Evolutionary conservation across 2,329 filamentous ascomycete genomes (phyloP).

Genomic region (Neopestalotiopsis clavispora): DNA sequence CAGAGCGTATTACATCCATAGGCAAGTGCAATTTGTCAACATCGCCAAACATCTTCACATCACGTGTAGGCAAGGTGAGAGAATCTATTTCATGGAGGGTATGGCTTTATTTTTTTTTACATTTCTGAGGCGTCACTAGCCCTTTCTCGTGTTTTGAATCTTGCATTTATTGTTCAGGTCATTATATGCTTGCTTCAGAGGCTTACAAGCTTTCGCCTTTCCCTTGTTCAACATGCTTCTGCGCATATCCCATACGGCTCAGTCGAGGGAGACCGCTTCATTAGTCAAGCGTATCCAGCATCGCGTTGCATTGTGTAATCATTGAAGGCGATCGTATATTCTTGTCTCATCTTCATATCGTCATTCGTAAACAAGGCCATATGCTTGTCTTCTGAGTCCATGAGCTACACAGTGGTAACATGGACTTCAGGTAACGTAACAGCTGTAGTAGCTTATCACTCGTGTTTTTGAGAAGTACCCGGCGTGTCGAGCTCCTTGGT

Average conservation of each 20-base stretch:
- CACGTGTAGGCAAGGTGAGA: too few species aligned
- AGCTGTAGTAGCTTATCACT: not conserved
- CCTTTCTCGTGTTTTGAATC: too few species aligned
- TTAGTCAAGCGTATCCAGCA: not conserved
- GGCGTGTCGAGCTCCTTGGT: not conserved
- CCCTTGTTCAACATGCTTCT: too few species aligned
- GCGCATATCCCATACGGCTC: not conserved
- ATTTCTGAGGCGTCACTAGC: too few species aligned
- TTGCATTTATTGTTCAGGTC: too few species aligned
- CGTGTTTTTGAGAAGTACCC: not conserved
- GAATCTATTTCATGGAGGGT: too few species aligned
- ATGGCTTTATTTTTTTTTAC: too few species aligned
- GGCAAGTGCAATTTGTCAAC: not conserved
- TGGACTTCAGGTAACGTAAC: not conserved
- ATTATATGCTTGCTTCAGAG: too few species aligned
- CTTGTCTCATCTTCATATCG: slow-evolving; percentile 2
- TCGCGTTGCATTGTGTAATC: not conserved
- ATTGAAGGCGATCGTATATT: not conserved
- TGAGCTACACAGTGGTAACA: not conserved
- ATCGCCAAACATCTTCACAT: too few species aligned
- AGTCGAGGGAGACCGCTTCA: not conserved
- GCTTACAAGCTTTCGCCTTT: too few species aligned
- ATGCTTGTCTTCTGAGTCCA: not conserved
- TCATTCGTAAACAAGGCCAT: slow-evolving; percentile 6
- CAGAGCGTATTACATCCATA: not conserved